phyloP scores from a whole-genome alignment of 1,284 basidiomycete species.

The Puccinia triticina region DNA sequence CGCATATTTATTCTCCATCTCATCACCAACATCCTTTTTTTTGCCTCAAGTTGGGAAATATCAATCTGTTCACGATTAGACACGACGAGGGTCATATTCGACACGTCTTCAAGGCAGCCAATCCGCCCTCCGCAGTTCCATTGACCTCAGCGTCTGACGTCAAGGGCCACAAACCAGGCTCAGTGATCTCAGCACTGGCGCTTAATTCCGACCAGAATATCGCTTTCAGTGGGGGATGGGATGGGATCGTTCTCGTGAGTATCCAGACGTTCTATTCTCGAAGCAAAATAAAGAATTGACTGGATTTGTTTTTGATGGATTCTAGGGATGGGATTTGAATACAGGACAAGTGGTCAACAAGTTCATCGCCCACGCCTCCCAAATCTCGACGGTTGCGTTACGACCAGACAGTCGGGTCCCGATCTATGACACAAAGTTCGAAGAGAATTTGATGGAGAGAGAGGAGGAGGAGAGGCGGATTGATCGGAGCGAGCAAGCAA shows the following conservation, averaged over 20 bases:
- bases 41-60: slow-evolving; percentile 70
- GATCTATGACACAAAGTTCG: slow-evolving; percentile 59
- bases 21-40: neutral
- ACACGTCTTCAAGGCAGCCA: slow-evolving; percentile 71
- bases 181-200: slow-evolving; percentile 81
- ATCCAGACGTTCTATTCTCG: neutral
- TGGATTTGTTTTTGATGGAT: slow-evolving; percentile 29
- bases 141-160: slow-evolving; percentile 43
- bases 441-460: slow-evolving; percentile 53
- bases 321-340: slow-evolving; percentile 95
- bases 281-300: neutral
- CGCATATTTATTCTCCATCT: neutral
- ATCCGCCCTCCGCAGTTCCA: slow-evolving; percentile 30
- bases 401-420: slow-evolving; percentile 66
- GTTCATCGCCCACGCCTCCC: slow-evolving; percentile 81
- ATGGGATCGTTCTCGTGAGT: slow-evolving; percentile 82
- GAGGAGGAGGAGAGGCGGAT: slow-evolving; percentile 41
- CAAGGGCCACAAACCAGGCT: slow-evolving; percentile 65
- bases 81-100: slow-evolving; percentile 83
- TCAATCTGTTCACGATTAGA: slow-evolving; percentile 87
- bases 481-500: slow-evolving; percentile 43
- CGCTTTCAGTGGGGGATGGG: slow-evolving; percentile 91
- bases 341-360: slow-evolving; percentile 78
- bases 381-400: slow-evolving; percentile 79
- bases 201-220: slow-evolving; percentile 79